Conservation (phyloP, 129 eudicot species). For the Flaveria brownii region DNA sequence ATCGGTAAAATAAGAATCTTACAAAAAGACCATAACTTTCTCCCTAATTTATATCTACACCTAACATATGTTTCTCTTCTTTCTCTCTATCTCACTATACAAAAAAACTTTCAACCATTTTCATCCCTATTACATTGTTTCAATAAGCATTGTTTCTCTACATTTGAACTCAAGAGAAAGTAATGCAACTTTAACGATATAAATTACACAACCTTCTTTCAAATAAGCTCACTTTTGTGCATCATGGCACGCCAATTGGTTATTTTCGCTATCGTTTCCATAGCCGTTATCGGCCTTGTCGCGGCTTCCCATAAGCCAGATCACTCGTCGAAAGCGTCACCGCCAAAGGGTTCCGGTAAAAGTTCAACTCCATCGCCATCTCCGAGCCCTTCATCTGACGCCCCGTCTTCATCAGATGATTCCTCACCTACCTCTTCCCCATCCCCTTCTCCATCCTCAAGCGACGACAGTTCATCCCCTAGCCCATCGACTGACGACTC, state of each 20-base stretch:
- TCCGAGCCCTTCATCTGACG: not conserved
- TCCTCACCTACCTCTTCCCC: slow-evolving; percentile 33
- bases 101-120: slow-evolving; percentile 9
- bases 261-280: slow-evolving; percentile 40
- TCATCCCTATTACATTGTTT: not conserved
- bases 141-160: slow-evolving; percentile 23
- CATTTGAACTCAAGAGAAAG: slow-evolving; percentile 14
- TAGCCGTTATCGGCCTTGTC: slow-evolving; percentile 44
- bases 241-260: slow-evolving; percentile 58
- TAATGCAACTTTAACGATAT: slow-evolving; percentile 16
- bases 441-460: slow-evolving; percentile 37
- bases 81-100: slow-evolving; percentile 14
- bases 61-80: slow-evolving; percentile 23
- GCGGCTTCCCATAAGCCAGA: slow-evolving; percentile 42
- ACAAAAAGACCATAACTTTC: slow-evolving; percentile 16
- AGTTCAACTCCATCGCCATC: slow-evolving; percentile 11
- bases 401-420: slow-evolving; percentile 14
- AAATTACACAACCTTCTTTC: not conserved
- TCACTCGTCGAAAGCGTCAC: slow-evolving; percentile 18
- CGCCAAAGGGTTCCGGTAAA: slow-evolving; percentile 23
- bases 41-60: slow-evolving; percentile 37
- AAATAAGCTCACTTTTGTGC: not conserved
- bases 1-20: slow-evolving; percentile 14
- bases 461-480: slow-evolving; percentile 35
- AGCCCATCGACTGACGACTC: slow-evolving; percentile 5